Base-by-base conservation (phyloP, 257 asterid species). In the Capsicum pubescens region DNA sequence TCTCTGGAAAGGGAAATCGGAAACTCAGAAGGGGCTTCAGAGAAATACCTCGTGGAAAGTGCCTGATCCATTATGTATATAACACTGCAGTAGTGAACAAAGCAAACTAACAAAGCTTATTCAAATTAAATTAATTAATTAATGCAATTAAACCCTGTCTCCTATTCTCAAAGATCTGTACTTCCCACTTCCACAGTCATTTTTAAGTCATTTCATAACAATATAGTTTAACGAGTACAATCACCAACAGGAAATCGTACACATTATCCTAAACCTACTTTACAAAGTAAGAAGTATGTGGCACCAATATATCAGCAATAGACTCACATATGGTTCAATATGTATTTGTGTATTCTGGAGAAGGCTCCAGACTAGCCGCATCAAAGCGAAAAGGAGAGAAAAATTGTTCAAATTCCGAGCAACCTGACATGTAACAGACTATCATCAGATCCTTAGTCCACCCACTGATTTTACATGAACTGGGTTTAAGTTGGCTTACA, bases 331-430 rank as follows among this genome's bases (percentile, higher is more conserved):
- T 44, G 98, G 99, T 90, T 97, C 99, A 19, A 97, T 86, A 81
- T 93, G 99, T 83, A 97, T 90, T 85, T 94, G 95, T 21, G 95
- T 93, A 90, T 97, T 97, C 83, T 89, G 97, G 82, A 97, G 94
- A 83, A 97, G 98, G 91, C 97, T 93, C 93, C 96, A 89, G 64
- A 93, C 97, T 72, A 97, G 94, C 56, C 99, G 97, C 99, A 97
- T 97, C 88, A 97, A 91, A 82, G 98, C 97, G 70, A 90, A 91
- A 86, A 95, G 98, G 83, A 92, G 95, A 64, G 92, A 66, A 21
- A 89, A 92, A 86, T 90, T 95, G 84, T 86, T 92, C 91, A 95
- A 86, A 86, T 92, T 97, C 87, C 95, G 95, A 52, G 98, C 89
- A 82, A 95, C 98, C 98, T 97, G 91, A 83, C 84, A 90, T 57